phyloP scores from a whole-genome alignment of 371 early-diverging fungal genomes.

The Mycotypha africana region DNA sequence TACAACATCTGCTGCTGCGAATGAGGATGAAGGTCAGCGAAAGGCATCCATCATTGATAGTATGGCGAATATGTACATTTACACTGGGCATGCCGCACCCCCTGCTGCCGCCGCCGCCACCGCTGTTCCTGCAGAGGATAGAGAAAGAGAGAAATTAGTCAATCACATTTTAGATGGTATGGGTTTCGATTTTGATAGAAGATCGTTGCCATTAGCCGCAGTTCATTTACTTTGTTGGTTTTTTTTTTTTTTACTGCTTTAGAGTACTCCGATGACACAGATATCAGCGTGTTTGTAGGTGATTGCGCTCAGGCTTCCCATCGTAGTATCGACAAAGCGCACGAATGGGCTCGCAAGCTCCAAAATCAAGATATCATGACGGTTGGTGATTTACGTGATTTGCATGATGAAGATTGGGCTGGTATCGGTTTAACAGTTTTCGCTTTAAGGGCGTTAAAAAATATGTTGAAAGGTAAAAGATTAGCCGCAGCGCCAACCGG shows the following conservation, averaged over 20 bases:
- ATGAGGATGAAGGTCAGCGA: background rate
- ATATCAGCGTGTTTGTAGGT: conserved; percentile 65
- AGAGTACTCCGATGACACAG: conserved; percentile 61
- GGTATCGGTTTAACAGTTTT: conserved; percentile 82
- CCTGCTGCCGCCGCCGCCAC: no score
- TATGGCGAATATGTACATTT: background rate
- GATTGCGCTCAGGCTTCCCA: conserved; percentile 67
- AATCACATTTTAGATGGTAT: conserved; percentile 23
- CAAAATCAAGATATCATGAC: conserved; percentile 80
- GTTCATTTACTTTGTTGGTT: no score
- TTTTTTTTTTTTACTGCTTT: background rate
- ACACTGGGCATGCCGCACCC: background rate
- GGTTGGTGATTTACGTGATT: conserved; percentile 73
- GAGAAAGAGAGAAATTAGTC: conserved; percentile 15
- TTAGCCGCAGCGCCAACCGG: conserved; percentile 9
- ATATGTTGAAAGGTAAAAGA: conserved; percentile 62
- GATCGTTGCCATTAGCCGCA: no score
- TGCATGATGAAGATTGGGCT: conserved; percentile 79
- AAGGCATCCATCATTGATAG: no score
- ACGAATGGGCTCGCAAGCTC: conserved; percentile 71
- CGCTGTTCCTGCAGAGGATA: no score
- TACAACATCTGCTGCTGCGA: background rate
- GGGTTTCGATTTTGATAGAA: background rate
- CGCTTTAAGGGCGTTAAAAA: conserved; percentile 81
- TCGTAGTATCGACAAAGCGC: conserved; percentile 67